Evolutionary conservation across 1,284 basidiomycete genomes (phyloP).

Genomic region (Ustilago nuda): DNA sequence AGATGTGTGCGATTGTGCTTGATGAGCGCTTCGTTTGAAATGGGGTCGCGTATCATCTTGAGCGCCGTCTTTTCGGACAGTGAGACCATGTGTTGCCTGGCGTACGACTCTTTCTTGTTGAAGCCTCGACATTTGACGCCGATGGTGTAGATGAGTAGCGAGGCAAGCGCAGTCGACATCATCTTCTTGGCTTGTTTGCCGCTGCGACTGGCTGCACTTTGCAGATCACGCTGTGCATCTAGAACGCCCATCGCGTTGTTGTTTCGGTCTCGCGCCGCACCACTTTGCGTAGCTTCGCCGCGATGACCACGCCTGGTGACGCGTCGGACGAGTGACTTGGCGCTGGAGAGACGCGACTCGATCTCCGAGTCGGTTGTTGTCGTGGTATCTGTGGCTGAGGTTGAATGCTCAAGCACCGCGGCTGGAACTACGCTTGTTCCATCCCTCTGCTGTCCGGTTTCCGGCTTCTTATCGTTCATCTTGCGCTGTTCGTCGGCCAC

Average conservation of each 20-base stretch:
- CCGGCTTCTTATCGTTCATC: conserved; percentile 5
- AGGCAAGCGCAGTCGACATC: conserved; percentile 81
- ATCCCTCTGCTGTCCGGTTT: not conserved
- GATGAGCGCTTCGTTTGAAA: conserved; percentile 76
- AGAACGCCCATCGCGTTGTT: conserved; percentile 10
- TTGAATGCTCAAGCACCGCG: conserved; percentile 21
- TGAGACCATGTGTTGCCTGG: conserved; percentile 89
- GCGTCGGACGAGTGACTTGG: conserved; percentile 53
- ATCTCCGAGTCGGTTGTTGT: conserved; percentile 48
- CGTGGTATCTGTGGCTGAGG: conserved; percentile 36
- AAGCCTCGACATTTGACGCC: conserved; percentile 95
- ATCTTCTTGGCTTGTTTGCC: conserved; percentile 48
- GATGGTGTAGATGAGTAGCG: conserved; percentile 90
- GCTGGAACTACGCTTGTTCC: conserved; percentile 19
- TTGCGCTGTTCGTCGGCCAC: conserved; percentile 21
- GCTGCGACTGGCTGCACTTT: not conserved
- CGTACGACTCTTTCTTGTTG: conserved; percentile 88
- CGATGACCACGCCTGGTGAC: conserved; percentile 33
- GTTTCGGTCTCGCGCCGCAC: conserved; percentile 9
- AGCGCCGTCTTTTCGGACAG: conserved; percentile 79
- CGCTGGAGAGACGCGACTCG: conserved; percentile 44
- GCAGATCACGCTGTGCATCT: not conserved
- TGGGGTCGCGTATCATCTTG: conserved; percentile 53
- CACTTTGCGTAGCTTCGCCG: not conserved
- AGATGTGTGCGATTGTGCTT: conserved; percentile 89